Base-by-base conservation (phyloP, 2,329 filamentous ascomycete genomes). In the Cercospora zeae-maydis region DNA sequence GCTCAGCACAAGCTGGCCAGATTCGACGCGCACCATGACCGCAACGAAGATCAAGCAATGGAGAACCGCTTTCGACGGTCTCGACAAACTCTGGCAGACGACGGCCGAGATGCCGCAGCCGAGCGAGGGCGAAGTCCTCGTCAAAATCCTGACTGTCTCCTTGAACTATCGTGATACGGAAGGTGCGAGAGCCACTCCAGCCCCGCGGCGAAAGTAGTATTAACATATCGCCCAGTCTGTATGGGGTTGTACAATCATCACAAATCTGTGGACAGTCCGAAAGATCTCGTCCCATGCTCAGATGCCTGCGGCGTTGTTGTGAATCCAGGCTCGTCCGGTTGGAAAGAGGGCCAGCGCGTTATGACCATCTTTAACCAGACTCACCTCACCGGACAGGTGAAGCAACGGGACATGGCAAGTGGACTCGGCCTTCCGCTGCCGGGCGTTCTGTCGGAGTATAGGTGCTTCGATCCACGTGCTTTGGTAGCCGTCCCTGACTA, bases 181-280 rank as follows among this genome's bases (percentile, higher is more conserved):
- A 72, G 76, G 76, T 67, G 11, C n/a, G 57, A 36, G 14, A 24
- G 14, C 11, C 27, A 33, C 34, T 27, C 19, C 27, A 7, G 10
- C 19, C 31, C 16, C 19, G n/a, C 30, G 8, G 2, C 8, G 31
- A 2, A 45, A 51, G 14, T 19, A 36, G 21, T 30, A 36, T 45
- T 59, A 27, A 59, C 30, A 61, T 27, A 9, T 8, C 7, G 13
- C 34, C 42, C 63, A 88, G 88, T 90, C 19, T 80, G 80, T 70
- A 86, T 83, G 78, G 88, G 88, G 31, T 78, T 85, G 11, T 91
- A 90, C 77, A 85, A 80, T 71, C 86, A 90, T 75, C 86, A 90
- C 77, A 81, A 82, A 68, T 80, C 81, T 3, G 76, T 85, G 51
- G 75, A 73, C 37, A 70, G 77, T 63, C 65, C 74, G 58, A 58